Conservation (phyloP, 1,284 basidiomycete genomes). For the Cutaneotrichosporon mucoides region DNA sequence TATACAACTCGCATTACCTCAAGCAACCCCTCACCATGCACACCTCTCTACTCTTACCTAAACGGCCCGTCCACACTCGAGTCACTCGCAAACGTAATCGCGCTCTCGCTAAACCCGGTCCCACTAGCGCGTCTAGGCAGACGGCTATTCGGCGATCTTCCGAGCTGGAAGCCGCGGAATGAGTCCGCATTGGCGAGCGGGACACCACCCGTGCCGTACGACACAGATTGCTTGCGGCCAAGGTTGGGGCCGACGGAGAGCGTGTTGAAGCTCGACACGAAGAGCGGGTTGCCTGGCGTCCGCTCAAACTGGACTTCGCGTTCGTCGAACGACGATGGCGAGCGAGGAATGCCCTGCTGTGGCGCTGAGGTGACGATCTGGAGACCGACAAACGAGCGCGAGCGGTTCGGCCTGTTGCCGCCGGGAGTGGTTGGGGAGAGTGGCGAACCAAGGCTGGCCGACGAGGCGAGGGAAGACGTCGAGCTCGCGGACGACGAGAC, state of each 20-base stretch:
- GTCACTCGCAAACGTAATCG: conserved; percentile 46
- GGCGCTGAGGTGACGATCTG: conserved; percentile 31
- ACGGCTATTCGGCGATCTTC: not conserved
- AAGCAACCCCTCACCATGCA: too few species aligned
- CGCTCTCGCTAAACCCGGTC: conserved; percentile 47
- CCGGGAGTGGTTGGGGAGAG: not conserved
- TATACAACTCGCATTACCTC: too few species aligned
- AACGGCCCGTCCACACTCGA: conserved; percentile 2
- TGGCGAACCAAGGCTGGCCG: not conserved
- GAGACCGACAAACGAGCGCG: conserved; percentile 43
- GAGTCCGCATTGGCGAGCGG: conserved; percentile 1
- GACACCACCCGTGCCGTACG: not conserved
- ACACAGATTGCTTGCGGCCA: conserved; percentile 30
- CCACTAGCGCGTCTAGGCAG: conserved; percentile 35
- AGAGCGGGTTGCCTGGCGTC: conserved; percentile 42
- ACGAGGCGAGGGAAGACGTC: not conserved
- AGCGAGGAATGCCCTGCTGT: not conserved
- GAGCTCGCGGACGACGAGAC: not conserved
- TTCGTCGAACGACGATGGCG: not conserved
- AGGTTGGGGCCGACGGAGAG: conserved; percentile 42
- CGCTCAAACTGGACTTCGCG: conserved; percentile 28
- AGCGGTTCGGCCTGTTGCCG: not conserved
- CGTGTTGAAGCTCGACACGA: conserved; percentile 41
- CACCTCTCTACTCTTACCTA: not conserved
- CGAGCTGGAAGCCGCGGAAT: conserved; percentile 4